These are phyloP conservation scores for Geotrichum ghanense DNA, from an alignment of 805 yeast species.

Conservation along the genomic window DNA sequence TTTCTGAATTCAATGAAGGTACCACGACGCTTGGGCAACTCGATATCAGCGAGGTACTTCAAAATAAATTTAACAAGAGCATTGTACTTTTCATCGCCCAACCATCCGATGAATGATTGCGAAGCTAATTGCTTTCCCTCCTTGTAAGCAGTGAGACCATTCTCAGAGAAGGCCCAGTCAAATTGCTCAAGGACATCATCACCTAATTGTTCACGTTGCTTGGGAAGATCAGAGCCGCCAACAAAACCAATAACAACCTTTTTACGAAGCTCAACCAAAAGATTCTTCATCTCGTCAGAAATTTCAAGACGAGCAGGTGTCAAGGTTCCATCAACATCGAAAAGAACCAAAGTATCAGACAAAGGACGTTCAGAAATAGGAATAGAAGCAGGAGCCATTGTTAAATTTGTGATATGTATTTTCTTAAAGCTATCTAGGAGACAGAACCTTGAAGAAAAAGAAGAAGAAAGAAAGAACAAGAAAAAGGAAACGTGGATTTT, in stretches of 20 bases:
- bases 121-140: conserved; percentile 78
- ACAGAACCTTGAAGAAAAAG: background rate
- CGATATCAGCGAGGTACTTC: conserved; percentile 73
- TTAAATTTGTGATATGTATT: too few species aligned
- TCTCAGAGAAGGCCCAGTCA: conserved; percentile 94
- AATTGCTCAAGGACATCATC: conserved; percentile 61
- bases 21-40: conserved; percentile 95
- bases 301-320: conserved; percentile 83
- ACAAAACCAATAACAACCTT: conserved; percentile 95
- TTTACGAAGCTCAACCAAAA: conserved; percentile 67
- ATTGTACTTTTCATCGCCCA: conserved; percentile 92
- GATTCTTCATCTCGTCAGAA: conserved; percentile 58
- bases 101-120: conserved; percentile 89
- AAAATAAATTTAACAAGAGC: conserved; percentile 76
- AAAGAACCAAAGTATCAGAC: conserved; percentile 69
- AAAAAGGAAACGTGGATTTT: conserved; percentile 2
- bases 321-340: conserved; percentile 97
- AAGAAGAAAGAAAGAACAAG: too few species aligned
- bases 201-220: conserved; percentile 96
- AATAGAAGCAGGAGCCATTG: conserved; percentile 27
- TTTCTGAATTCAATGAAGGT: conserved; percentile 98
- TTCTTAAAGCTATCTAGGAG: too few species aligned
- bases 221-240: conserved; percentile 91
- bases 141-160: conserved; percentile 96
- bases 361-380: conserved; percentile 63